Evolutionary conservation across 2,329 filamentous ascomycete species (phyloP), one percentile per base, ranked within the genome.

Genomic region (Pseudogymnoascus sp.): DNA sequence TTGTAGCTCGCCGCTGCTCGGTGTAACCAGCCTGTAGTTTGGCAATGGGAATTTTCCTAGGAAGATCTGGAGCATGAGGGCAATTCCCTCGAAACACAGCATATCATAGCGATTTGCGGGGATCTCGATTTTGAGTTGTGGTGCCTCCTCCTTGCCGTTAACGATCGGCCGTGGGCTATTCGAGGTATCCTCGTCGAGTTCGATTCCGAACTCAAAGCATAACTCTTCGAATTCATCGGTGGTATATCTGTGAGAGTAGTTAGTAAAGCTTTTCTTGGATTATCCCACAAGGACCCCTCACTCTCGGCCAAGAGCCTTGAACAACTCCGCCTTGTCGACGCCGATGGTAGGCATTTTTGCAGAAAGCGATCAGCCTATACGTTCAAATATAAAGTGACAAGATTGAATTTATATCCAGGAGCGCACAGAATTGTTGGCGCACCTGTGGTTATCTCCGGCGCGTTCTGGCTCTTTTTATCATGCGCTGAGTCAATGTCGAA

Each of bases 91-190:
- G 78, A 96, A 96, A 78, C 93, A 97, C 63, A 99, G 86, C 87
- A 97, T 92, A 73, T 97, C 87, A 78, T 87, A 93, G 79, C 91
- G 87, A 78, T 97, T 97, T 73, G 95, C 93, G 67, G 93, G 92
- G 72, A 97, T 96, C 77, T 97, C 93, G 74, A 99, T 97, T 83
- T 97, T 97, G 73, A 97, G 85, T 78, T 97, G 91, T 64, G 95
- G 88, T 61, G 91, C 86, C 78, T 96, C 91, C 77, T 96, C 89
- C 70, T 88, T 85, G 74, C 89, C 89, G 78, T 91, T 83, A 71
- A 90, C 83, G 64, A 89, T 79, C 33, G 90, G 89, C 57, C 90
- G 82, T 68, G 91, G 86, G 64, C 65, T 63, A 65, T 74, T 70
- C 17, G 71, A 68, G 13, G 73, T 75, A 63, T 99, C 95, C 80